phyloP scores from a whole-genome alignment of 2,329 filamentous ascomycete genomes.

The Sporothrix variecibatus region DNA sequence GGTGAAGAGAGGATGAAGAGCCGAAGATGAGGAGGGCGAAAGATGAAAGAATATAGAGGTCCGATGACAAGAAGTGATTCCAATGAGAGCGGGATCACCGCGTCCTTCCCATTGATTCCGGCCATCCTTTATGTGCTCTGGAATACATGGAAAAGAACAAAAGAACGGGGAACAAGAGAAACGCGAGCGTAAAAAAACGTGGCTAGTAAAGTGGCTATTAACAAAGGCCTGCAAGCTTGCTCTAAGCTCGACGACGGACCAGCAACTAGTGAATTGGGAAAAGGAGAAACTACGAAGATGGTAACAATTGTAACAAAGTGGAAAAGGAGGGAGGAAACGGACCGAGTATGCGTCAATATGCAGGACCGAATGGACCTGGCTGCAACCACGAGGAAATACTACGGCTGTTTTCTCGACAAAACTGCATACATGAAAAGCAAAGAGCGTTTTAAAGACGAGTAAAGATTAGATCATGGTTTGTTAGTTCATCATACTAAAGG shows the following conservation, averaged over 20 bases:
- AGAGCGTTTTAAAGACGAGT: background rate
- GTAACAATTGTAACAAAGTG: background rate
- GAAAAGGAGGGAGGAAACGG: background rate
- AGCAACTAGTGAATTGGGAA: background rate
- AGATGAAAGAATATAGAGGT: background rate
- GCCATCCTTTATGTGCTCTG: background rate
- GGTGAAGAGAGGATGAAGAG: background rate
- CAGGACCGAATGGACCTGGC: background rate
- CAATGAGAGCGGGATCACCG: background rate
- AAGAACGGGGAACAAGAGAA: background rate
- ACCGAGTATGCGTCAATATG: background rate
- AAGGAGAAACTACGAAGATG: background rate
- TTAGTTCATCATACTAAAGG: background rate
- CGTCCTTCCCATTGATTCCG: background rate
- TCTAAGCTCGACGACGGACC: background rate
- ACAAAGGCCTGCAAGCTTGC: background rate
- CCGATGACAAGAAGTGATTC: background rate
- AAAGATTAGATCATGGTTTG: background rate
- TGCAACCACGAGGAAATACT: background rate
- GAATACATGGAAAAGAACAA: background rate
- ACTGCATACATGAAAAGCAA: background rate
- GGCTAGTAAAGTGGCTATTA: slow-evolving; percentile 4
- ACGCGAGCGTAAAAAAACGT: background rate
- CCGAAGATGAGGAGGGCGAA: background rate
- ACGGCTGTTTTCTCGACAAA: background rate